Evolutionary conservation across 169 alveolate species (phyloP).

Genomic region (Nephromyces sp.): DNA sequence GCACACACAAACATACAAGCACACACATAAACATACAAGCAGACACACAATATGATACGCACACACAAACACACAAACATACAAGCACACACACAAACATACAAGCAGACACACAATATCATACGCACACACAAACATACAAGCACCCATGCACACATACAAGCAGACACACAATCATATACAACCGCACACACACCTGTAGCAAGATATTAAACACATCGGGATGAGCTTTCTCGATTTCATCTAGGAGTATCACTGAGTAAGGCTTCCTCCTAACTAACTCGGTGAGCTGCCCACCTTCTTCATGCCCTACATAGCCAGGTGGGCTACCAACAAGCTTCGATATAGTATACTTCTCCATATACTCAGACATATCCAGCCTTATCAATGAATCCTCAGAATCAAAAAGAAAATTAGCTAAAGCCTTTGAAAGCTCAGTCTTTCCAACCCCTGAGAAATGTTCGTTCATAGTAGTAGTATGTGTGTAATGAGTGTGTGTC

Average conservation of each 20-base stretch:
- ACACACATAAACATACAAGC: no score
- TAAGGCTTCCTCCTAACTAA: slow-evolving; percentile 77
- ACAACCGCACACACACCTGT: slow-evolving; percentile 15
- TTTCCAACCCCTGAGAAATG: slow-evolving; percentile 71
- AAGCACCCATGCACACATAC: not conserved
- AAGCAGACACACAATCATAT: not conserved
- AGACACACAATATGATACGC: no score
- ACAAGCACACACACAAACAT: no score
- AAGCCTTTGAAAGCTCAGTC: slow-evolving; percentile 76
- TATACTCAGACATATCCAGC: slow-evolving; percentile 73
- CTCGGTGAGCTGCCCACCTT: slow-evolving; percentile 80
- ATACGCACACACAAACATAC: no score
- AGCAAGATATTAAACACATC: slow-evolving; percentile 52
- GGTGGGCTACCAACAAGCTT: slow-evolving; percentile 83
- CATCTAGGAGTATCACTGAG: slow-evolving; percentile 77
- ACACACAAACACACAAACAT: no score
- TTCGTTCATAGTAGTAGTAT: not conserved
- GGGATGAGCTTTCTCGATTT: slow-evolving; percentile 85
- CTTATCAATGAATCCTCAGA: slow-evolving; percentile 47
- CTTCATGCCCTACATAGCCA: slow-evolving; percentile 79
- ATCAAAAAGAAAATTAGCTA: slow-evolving; percentile 76
- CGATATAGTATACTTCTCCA: slow-evolving; percentile 67
- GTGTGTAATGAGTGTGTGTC: not conserved
- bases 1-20: no score
- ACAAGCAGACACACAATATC: no score